Evolutionary conservation across 805 yeast species (phyloP), one percentile per base, ranked within the genome.

Genomic region (Kuraishia cidri): DNA sequence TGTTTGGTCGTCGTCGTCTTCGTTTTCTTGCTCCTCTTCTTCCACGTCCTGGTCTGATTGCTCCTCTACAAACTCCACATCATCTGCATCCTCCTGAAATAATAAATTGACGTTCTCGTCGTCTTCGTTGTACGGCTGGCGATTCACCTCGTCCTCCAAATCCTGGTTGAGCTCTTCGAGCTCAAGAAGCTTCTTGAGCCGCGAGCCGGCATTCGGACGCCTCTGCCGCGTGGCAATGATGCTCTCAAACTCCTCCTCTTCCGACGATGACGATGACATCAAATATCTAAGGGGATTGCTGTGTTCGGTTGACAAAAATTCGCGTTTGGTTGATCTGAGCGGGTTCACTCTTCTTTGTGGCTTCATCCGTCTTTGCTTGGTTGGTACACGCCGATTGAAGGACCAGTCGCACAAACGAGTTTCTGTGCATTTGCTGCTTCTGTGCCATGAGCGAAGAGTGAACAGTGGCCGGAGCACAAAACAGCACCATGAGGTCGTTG

Each of bases 181-280:
- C 37, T 76, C 81, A 13, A 92, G 60, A 38, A 92, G 66, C 36
- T 75, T 75, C 46, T 74, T 73, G 50, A 92, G 62, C 34, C 92
- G 66, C 33, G 84, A 80, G 11, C 98, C 98, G 2, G 98, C 98
- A 58, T 90, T 92, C 28, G 86, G 56, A 34, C 98, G 73, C 41
- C 85, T 66, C 38, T 74, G 60, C 39, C 97, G 70, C 3, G 94
- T 79, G 14, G 82, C 75, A 44, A 81, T 80, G 35, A 86, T 64
- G n/a, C 33, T 31, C 28, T 31, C 33, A 11, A 31, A 15, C 17
- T 15, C 15, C n/a, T 31, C 33, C 9, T 31, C 33, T 11, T 23
- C 27, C 15, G 33, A 31, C 33, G n/a, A n/a, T n/a, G n/a, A n/a
- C n/a, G n/a, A n/a, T n/a, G n/a, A n/a, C n/a, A n/a, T n/a, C n/a